Evolutionary conservation across 1,284 basidiomycete genomes (phyloP), one percentile per base, ranked within the genome.

Genomic region (Ustilago shanxiensis): DNA sequence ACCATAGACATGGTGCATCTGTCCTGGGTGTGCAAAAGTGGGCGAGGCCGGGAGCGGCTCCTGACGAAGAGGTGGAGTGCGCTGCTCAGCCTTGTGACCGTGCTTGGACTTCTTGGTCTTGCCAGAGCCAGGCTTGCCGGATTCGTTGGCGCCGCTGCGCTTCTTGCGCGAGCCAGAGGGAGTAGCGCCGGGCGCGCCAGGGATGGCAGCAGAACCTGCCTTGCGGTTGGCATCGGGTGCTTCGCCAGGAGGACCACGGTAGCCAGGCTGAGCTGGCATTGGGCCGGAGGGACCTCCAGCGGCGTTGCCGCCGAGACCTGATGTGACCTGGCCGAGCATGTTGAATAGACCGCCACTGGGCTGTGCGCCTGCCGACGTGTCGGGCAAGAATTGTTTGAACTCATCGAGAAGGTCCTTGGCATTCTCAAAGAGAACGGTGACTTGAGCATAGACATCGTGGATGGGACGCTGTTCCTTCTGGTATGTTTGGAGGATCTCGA

Each of bases 401-500:
- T 99, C 96, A 50, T 92, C 91, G 63, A 99, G 88, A 50, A 99
- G 90, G 81, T 99, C 97, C 6, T 93, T 93, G 0, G 94, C 93
- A 80, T 94, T 92, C 85, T 93, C 92, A 89, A 99, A 99, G 29
- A 99, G 90, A 79, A 91, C 88, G 63, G 95, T 93, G 3, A 99
- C 96, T 87, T 98, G 95, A 24, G 91, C 90, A 86, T 94, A 97
- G 6, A 98, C 95, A 84, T 97, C 95, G 73, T 93, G 92, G 29
- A 94, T 90, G 78, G 93, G 91, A 72, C 91, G 90, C 85, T 94
- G 93, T 84, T 98, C 95, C 86, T 95, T 95, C 87, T 98, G 95
- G 87, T 98, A 98, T 33, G 93, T 93, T 88, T 99, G 97, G 78
- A 99, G 88, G 62, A 99, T 96, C 88, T 99, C 96, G 81, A 99